Conservation (phyloP, 257 asterid species). For the Fraxinus excelsior region DNA sequence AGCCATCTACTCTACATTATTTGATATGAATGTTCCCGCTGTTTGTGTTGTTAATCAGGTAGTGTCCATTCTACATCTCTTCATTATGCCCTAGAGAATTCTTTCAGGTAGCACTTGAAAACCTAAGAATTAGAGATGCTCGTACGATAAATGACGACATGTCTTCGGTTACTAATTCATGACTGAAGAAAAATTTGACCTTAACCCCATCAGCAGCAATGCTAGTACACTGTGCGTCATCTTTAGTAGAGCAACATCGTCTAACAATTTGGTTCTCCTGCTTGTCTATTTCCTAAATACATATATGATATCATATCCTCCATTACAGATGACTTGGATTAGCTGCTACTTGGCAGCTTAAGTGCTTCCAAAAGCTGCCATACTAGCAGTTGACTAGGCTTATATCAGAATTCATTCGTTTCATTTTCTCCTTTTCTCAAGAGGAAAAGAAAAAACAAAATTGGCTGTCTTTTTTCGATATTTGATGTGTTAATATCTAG, state of each 20-base stretch:
- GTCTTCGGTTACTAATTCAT: not conserved
- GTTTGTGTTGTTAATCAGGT: constrained; percentile 98
- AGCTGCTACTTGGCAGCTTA: not conserved
- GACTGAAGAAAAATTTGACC: not conserved
- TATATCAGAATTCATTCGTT: not conserved
- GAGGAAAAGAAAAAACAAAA: not conserved
- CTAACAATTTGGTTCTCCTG: not conserved
- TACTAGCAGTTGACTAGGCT: not conserved
- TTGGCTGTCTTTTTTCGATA: not conserved
- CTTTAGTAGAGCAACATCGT: not conserved
- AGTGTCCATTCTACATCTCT: constrained; percentile 13
- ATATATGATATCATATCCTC: constrained; percentile 7
- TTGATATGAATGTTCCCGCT: constrained; percentile 94
- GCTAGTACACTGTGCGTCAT: not conserved
- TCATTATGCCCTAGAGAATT: not conserved
- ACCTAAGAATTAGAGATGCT: not conserved
- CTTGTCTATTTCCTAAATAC: not conserved
- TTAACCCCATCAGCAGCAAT: not conserved
- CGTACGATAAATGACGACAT: not conserved
- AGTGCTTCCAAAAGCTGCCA: not conserved
- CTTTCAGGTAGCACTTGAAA: not conserved
- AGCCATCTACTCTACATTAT: constrained; percentile 71
- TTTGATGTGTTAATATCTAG: not conserved
- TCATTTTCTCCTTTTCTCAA: not conserved
- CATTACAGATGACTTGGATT: constrained; percentile 8